These are phyloP conservation scores for Trichophyton simii DNA, from an alignment of 2,329 filamentous ascomycete genomes.

Conservation along the genomic window DNA sequence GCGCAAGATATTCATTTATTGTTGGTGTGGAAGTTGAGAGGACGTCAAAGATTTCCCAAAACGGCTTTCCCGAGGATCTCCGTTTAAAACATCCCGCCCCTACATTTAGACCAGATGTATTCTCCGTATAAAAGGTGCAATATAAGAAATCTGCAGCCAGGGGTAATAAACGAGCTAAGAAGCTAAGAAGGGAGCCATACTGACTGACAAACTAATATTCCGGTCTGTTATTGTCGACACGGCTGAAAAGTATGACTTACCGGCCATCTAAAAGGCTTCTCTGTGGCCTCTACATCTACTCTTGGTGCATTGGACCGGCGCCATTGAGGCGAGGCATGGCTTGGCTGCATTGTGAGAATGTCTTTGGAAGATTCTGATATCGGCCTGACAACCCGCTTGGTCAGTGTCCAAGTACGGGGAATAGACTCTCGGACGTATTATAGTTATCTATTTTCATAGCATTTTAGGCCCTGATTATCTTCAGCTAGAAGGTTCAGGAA, in stretches of 20 bases:
- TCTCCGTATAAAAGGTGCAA: background rate
- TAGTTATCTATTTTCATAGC: background rate
- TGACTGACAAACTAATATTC: background rate
- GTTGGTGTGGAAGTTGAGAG: background rate
- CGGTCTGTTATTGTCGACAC: background rate
- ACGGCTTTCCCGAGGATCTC: background rate
- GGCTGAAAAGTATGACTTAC: background rate
- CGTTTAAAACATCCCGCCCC: background rate
- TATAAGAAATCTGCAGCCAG: background rate
- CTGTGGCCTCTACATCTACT: background rate
- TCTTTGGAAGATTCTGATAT: background rate
- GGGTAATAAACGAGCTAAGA: background rate
- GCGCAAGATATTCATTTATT: too few relatives aligned
- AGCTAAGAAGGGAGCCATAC: background rate
- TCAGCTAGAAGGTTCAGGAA: background rate
- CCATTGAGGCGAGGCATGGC: background rate
- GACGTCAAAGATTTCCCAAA: background rate
- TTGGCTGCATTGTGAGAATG: background rate
- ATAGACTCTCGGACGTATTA: background rate
- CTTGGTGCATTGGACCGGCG: background rate
- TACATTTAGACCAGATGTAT: background rate
- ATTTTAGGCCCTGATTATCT: background rate
- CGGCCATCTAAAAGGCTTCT: background rate
- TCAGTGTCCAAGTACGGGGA: too few relatives aligned
- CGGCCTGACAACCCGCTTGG: background rate